Evolutionary conservation across 352 stramenopile genomes (phyloP), one percentile per base, ranked within the genome.

Genomic region (Globisporangium cystogenes): DNA sequence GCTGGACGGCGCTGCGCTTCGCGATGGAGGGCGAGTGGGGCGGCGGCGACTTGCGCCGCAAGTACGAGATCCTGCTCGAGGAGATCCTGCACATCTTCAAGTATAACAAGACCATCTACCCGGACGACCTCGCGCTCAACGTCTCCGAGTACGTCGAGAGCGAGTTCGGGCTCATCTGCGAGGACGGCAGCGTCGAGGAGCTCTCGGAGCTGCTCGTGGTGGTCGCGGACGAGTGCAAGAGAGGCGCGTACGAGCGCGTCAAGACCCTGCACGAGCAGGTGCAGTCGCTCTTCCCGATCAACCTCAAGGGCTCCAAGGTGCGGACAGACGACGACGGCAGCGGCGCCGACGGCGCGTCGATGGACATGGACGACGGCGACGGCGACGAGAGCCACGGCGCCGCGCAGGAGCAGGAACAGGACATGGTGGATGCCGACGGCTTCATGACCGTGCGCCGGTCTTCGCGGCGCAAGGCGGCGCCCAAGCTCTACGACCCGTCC

Each of bases 1-100:
- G 82, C 21, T 93, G 82, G 82, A 93, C 82, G 36, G 82, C 82
- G 60, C 64, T 93, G 61, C 80, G 82, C 49, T 91, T 93, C 76
- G 82, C 82, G 35, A 67, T 93, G 20, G 82, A 91, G 50, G 82
- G 82, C 57, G 77, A 91, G 55, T 93, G 82, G 82, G 82, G 82
- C 53, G 80, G 80, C 45, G 82, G 82, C 51, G 81, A 93, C 65
- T 91, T 74, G 45, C 68, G 67, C 21, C 76, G 76, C 63, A 93
- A 93, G 72, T 90, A 83, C 57, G 78, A 91, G 62, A 81, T 91
- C 48, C 62, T 93, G 50, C 57, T 90, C 21, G 83, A 87, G 14
- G 78, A 91, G 64, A 77, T 91, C 48, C 59, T 93, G 18, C 71
- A 82, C 56, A 64, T 89, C 18, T 90, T 87, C 69, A 90, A 90